Conservation (phyloP, 108 stramenopile species). For the Epipyxis sp. region DNA sequence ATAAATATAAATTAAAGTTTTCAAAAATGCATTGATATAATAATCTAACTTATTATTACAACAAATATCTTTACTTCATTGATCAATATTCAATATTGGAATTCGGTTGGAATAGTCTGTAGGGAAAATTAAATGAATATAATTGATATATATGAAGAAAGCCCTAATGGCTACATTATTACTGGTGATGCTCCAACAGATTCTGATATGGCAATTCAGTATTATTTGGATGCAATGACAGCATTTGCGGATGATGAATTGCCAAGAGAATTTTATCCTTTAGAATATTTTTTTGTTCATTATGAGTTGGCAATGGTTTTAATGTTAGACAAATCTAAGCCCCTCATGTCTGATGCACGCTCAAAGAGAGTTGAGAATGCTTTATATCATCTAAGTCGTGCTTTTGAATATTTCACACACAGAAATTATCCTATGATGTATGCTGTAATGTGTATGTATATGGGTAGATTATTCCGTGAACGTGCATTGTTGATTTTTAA, state of each 20-base stretch:
- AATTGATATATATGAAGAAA: background rate
- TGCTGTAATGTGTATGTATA: background rate
- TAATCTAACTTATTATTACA: no score
- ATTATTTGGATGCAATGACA: background rate
- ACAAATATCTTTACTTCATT: no score
- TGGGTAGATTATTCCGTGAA: background rate
- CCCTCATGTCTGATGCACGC: background rate
- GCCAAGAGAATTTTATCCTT: no score
- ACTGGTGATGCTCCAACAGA: background rate
- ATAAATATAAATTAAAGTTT: no score
- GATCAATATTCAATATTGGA: no score
- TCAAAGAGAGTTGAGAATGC: background rate
- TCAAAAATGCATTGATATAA: no score
- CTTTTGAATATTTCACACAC: background rate
- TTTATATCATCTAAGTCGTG: background rate
- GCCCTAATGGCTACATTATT: background rate
- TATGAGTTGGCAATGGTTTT: background rate
- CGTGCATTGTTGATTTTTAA: background rate
- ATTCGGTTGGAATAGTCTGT: no score
- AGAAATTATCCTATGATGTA: conserved; percentile 10
- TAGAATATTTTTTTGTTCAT: background rate
- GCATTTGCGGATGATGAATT: background rate
- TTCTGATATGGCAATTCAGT: background rate
- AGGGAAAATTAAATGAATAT: background rate
- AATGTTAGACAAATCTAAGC: background rate